Conservation (phyloP, 176 grass and related monocot genomes). For the Triticum timopheevii region DNA sequence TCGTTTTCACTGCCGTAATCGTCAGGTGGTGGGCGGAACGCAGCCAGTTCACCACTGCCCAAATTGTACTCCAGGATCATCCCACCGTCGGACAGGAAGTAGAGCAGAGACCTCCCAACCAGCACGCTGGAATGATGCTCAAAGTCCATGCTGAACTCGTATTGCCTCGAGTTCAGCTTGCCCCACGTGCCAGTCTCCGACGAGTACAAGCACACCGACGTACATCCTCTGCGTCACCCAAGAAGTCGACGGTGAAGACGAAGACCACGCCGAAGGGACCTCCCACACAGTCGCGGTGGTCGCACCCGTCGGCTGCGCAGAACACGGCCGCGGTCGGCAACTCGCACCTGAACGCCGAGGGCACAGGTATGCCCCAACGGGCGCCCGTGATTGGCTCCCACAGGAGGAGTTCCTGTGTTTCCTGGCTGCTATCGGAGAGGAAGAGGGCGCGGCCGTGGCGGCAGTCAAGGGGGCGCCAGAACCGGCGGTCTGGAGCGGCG, state of each 20-base stretch:
- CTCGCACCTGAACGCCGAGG: not conserved
- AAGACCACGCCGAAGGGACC: not conserved
- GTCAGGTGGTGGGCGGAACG: not conserved
- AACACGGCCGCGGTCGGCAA: not conserved
- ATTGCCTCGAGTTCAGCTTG: not conserved
- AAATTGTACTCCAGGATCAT: not conserved
- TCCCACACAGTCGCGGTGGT: not conserved
- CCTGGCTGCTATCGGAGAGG: not conserved
- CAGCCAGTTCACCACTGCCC: not conserved
- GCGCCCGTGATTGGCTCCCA: not conserved
- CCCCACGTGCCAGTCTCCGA: not conserved
- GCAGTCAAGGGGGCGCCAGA: not conserved
- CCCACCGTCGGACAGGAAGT: not conserved
- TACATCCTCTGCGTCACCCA: not conserved
- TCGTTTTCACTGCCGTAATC: too few species aligned
- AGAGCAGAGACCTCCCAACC: not conserved
- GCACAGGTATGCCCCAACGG: not conserved
- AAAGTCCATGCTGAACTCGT: not conserved
- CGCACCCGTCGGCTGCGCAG: not conserved
- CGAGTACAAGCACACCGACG: not conserved
- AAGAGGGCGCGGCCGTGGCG: constrained; percentile 12
- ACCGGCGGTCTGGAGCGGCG: not conserved
- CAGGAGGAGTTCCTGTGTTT: not conserved
- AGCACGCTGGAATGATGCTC: not conserved
- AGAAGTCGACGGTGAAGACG: not conserved